Percentiles rank a stretch among this genome's conserved stretches.
phyloP scores from a whole-genome alignment of 768 basidiomycete species.

The Dictyophora rubrovolvata region DNA sequence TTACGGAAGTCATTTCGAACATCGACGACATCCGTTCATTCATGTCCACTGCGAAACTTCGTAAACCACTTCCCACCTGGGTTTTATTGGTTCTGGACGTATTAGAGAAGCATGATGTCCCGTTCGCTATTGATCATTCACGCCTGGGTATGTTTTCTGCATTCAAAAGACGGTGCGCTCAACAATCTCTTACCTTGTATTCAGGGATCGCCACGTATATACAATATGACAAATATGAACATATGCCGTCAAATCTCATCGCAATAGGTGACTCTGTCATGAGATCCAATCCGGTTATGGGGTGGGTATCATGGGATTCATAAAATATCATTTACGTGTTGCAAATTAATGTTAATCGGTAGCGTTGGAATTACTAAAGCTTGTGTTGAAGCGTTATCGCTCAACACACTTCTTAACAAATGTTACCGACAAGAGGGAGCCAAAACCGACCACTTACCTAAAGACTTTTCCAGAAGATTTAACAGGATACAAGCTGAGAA shows the following conservation, averaged over 20 bases:
- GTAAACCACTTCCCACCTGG: conserved; percentile 11
- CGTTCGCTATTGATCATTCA: not conserved
- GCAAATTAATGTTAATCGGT: no score
- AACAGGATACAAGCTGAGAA: not conserved
- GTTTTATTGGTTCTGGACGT: conserved; percentile 11
- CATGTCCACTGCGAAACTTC: not conserved
- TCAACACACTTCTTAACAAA: conserved; percentile 12
- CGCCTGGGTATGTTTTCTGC: not conserved
- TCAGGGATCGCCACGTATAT: conserved; percentile 17
- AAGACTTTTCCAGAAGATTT: not conserved
- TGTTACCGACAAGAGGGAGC: not conserved
- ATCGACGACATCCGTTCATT: conserved; percentile 8
- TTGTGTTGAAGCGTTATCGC: conserved; percentile 14
- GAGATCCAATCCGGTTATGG: conserved; percentile 17
- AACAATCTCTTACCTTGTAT: not conserved
- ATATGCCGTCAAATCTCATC: conserved; percentile 24
- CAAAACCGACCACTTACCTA: not conserved
- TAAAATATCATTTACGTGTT: no score
- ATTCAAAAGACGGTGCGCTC: not conserved
- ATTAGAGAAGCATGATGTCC: conserved; percentile 7
- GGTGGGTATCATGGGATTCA: conserved; percentile 8
- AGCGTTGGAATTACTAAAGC: conserved; percentile 16
- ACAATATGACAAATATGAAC: conserved; percentile 19
- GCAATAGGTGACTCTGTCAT: conserved; percentile 27
- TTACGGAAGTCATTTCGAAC: conserved; percentile 4